These are phyloP conservation scores for Raffaelea deltoideospora DNA, from an alignment of 2,329 filamentous ascomycete species.

Conservation along the genomic window DNA sequence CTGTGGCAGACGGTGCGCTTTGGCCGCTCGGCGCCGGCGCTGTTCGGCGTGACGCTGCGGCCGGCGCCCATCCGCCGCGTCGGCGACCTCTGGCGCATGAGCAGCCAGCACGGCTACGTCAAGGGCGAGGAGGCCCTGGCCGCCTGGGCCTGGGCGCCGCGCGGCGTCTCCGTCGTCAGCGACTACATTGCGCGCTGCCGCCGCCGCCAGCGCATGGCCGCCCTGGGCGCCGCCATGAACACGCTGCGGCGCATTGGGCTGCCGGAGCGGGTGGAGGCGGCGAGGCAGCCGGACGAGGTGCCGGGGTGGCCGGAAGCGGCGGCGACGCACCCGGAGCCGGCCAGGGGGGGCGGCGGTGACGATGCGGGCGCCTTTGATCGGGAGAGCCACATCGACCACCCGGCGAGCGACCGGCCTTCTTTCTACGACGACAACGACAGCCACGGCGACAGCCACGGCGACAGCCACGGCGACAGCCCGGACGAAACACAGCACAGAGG, in stretches of 20 bases:
- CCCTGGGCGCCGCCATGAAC: conserved; percentile 62
- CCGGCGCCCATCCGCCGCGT: conserved; percentile 83
- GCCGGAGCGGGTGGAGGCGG: conserved; percentile 20
- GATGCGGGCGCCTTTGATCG: background rate
- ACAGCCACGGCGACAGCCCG: no score
- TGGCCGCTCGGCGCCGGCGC: conserved; percentile 71
- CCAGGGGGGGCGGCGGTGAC: background rate
- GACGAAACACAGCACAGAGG: no score
- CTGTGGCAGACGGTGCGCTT: conserved; percentile 76
- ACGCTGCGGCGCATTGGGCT: conserved; percentile 44
- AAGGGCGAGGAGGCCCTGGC: conserved; percentile 83
- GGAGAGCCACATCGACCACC: no score
- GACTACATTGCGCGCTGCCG: conserved; percentile 69
- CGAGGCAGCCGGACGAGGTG: background rate
- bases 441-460: no score
- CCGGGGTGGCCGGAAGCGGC: background rate
- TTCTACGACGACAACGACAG: no score
- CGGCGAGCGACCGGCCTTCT: no score
- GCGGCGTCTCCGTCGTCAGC: conserved; percentile 78
- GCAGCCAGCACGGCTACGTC: conserved; percentile 86
- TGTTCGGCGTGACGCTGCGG: conserved; percentile 75
- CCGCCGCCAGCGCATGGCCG: conserved; percentile 57
- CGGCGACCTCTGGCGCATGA: conserved; percentile 91
- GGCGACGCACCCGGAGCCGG: background rate
- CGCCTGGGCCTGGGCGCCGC: conserved; percentile 81